phyloP scores from a whole-genome alignment of 352 stramenopile genomes.

The Aphanomyces cochlioides region DNA sequence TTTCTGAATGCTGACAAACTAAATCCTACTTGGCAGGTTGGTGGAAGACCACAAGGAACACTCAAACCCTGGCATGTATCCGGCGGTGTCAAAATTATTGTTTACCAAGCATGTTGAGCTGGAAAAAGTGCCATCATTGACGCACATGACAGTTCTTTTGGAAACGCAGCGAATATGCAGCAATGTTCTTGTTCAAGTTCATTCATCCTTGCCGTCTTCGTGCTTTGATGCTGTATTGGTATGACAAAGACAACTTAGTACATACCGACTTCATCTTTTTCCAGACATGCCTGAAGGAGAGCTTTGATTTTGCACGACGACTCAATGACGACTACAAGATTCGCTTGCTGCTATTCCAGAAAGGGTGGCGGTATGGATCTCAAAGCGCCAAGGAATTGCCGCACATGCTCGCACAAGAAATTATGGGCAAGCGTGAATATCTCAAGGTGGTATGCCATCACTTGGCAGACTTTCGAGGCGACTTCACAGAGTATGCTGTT shows the following conservation, averaged over 20 bases:
- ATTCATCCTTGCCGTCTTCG: not conserved
- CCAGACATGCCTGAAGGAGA: constrained; percentile 16
- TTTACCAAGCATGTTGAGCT: not conserved
- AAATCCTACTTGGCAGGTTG: not conserved
- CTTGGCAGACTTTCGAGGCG: constrained; percentile 34
- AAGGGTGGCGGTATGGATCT: constrained; percentile 23
- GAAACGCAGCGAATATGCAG: constrained; percentile 15
- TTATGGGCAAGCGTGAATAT: constrained; percentile 73
- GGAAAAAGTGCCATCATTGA: constrained; percentile 1
- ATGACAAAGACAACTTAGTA: not conserved
- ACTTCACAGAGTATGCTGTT: constrained; percentile 30
- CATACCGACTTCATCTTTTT: too few species aligned
- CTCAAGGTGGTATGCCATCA: constrained; percentile 60
- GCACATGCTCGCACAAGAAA: constrained; percentile 67
- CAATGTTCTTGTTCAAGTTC: constrained; percentile 18
- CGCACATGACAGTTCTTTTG: constrained; percentile 21
- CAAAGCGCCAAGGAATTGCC: constrained; percentile 36
- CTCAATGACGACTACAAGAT: constrained; percentile 25
- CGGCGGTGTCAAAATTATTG: not conserved
- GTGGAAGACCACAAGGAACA: not conserved
- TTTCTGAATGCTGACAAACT: not conserved
- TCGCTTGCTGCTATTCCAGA: constrained; percentile 10
- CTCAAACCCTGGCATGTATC: constrained; percentile 15
- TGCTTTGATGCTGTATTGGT: constrained; percentile 22
- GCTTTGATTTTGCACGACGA: constrained; percentile 10